Conservation (phyloP, 306 rosid genomes). For the Boehmeria nivea region DNA sequence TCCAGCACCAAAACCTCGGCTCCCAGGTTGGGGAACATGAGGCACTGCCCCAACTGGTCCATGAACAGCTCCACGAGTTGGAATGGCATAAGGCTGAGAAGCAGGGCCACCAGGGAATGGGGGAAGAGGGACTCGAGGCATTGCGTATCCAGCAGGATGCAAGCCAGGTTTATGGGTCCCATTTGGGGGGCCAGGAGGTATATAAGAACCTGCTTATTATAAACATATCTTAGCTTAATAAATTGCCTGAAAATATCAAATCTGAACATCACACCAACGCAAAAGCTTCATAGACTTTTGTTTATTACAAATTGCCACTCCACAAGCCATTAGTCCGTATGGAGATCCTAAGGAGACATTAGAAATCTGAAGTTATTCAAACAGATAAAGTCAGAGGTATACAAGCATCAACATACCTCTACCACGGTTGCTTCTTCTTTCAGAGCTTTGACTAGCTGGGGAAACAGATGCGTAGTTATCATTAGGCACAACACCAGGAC, state of each 20-base stretch:
- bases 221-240: background rate
- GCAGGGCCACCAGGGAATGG: conserved; percentile 85
- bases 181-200: conserved; percentile 85
- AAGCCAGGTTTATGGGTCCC: conserved; percentile 88
- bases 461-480: conserved; percentile 65
- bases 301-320: background rate
- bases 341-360: background rate
- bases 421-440: conserved; percentile 73
- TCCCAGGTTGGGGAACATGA: conserved; percentile 92
- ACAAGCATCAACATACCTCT: conserved; percentile 59
- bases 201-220: conserved; percentile 59
- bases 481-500: conserved; percentile 75
- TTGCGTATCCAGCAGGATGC: conserved; percentile 84
- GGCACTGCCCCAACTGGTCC: conserved; percentile 99
- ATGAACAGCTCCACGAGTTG: conserved; percentile 93
- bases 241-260: background rate
- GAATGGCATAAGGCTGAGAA: conserved; percentile 99
- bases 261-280: background rate
- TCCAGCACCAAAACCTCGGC: conserved; percentile 91
- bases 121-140: conserved; percentile 78
- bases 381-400: background rate
- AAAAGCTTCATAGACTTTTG: background rate
- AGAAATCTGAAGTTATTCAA: background rate
- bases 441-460: conserved; percentile 53
- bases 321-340: background rate